These are phyloP conservation scores for Aspergillus brasiliensis DNA, from an alignment of 2,329 filamentous ascomycete species.

Conservation along the genomic window DNA sequence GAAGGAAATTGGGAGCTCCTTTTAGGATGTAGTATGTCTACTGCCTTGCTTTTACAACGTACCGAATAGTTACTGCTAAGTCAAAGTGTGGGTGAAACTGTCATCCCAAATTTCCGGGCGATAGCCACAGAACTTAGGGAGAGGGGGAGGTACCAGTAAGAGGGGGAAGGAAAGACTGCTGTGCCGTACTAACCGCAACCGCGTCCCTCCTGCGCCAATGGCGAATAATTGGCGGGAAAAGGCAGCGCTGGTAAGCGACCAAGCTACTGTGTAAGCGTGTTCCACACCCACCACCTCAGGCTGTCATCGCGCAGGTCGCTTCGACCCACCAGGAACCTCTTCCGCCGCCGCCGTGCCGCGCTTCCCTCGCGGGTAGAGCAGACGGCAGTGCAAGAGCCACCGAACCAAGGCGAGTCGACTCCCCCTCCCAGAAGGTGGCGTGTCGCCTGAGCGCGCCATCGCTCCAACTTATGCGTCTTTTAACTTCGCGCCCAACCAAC, in stretches of 20 bases:
- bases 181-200: constrained; percentile 17
- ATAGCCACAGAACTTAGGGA: too few species aligned
- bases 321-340: constrained; percentile 14
- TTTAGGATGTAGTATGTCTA: too few species aligned
- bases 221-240: constrained; percentile 24
- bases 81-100: too few species aligned
- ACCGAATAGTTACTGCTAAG: too few species aligned
- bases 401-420: constrained; percentile 18
- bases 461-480: constrained; percentile 23
- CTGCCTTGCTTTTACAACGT: too few species aligned
- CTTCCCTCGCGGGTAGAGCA: constrained; percentile 25
- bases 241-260: constrained; percentile 11
- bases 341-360: constrained; percentile 23
- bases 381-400: constrained; percentile 4
- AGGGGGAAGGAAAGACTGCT: too few species aligned
- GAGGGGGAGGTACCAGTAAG: neutral
- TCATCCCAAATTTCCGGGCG: too few species aligned
- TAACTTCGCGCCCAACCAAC: constrained; percentile 31
- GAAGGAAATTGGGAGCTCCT: too few species aligned
- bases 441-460: constrained; percentile 35
- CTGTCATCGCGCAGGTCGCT: constrained; percentile 7
- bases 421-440: constrained; percentile 24
- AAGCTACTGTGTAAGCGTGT: constrained; percentile 3
- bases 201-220: constrained; percentile 27
- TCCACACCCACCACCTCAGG: neutral